Evolutionary conservation across 2,329 filamentous ascomycete species (phyloP).

Genomic region (Corniculantispora saksenae): DNA sequence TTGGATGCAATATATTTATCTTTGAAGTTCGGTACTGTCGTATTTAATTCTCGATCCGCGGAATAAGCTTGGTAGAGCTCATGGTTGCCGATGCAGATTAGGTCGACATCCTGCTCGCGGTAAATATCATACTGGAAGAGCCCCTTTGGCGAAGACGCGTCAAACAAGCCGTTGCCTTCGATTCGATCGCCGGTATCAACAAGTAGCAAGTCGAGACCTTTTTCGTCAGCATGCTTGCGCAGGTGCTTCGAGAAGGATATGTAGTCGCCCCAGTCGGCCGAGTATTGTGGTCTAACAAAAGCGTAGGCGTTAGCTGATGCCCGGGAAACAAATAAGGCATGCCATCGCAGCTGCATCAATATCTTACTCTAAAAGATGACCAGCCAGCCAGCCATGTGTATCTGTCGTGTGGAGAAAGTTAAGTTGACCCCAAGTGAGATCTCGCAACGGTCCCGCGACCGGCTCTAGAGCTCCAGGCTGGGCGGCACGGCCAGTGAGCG

Average conservation of each 20-base stretch:
- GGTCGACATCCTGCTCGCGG: constrained; percentile 77
- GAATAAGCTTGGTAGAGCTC: constrained; percentile 85
- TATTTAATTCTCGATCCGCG: constrained; percentile 73
- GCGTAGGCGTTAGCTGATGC: not conserved
- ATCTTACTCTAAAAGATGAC: constrained; percentile 83
- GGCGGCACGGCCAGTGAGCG: constrained; percentile 46
- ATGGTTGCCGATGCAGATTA: constrained; percentile 89
- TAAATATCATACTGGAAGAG: constrained; percentile 87
- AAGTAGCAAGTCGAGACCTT: constrained; percentile 84
- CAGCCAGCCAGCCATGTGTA: constrained; percentile 93
- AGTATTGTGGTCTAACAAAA: constrained; percentile 74
- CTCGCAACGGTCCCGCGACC: constrained; percentile 76
- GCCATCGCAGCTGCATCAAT: not conserved
- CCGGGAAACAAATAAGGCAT: constrained; percentile 16
- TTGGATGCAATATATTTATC: constrained; percentile 87
- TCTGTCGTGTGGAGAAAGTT: constrained; percentile 98
- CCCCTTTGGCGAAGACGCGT: constrained; percentile 84
- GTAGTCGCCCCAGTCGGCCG: constrained; percentile 97
- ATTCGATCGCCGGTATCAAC: constrained; percentile 92
- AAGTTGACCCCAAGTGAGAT: constrained; percentile 87
- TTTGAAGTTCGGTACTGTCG: constrained; percentile 80
- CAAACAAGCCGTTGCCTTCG: constrained; percentile 93
- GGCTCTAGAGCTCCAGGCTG: constrained; percentile 83
- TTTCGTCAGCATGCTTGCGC: constrained; percentile 72
- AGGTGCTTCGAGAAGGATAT: constrained; percentile 88